Conservation (phyloP, 2,329 filamentous ascomycete species). For the Chrysosporium keratinophilum region DNA sequence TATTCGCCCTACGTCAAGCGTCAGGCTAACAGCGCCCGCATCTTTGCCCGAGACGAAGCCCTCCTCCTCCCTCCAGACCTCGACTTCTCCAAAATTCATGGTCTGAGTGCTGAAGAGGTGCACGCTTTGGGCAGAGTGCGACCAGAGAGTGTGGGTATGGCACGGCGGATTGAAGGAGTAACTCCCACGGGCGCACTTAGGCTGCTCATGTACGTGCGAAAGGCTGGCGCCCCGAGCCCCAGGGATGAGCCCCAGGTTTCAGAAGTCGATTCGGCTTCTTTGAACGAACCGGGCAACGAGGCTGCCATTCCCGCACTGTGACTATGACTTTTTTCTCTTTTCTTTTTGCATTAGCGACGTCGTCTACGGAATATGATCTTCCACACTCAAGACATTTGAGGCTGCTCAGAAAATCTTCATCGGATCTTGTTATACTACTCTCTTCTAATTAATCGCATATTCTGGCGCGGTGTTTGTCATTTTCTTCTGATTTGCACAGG, state of each 20-base stretch:
- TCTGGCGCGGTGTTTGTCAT: no score
- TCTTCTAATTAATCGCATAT: no score
- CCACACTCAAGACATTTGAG: no score
- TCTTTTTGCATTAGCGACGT: no score
- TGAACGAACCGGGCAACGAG: background rate
- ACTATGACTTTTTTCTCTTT: no score
- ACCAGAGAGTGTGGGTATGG: conserved; percentile 82
- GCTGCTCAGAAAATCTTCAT: no score
- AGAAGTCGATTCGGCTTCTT: background rate
- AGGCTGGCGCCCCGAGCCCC: conserved; percentile 10
- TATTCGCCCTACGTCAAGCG: conserved; percentile 79
- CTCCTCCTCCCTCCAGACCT: conserved; percentile 61
- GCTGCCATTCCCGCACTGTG: no score
- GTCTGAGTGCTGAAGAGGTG: conserved; percentile 71
- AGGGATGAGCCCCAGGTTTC: background rate
- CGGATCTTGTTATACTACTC: no score
- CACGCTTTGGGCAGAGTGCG: conserved; percentile 56
- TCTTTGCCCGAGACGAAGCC: conserved; percentile 65
- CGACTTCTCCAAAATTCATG: conserved; percentile 63
- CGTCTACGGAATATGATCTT: no score
- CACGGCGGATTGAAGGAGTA: conserved; percentile 70
- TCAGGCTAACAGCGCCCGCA: conserved; percentile 56
- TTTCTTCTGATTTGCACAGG: no score
- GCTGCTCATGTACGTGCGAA: conserved; percentile 36
- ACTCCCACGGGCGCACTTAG: conserved; percentile 38